Percentiles rank a stretch among this genome's conserved stretches.
Evolutionary conservation across 176 grass and related monocot species (phyloP).

Genomic region (Oryza meridionalis): DNA sequence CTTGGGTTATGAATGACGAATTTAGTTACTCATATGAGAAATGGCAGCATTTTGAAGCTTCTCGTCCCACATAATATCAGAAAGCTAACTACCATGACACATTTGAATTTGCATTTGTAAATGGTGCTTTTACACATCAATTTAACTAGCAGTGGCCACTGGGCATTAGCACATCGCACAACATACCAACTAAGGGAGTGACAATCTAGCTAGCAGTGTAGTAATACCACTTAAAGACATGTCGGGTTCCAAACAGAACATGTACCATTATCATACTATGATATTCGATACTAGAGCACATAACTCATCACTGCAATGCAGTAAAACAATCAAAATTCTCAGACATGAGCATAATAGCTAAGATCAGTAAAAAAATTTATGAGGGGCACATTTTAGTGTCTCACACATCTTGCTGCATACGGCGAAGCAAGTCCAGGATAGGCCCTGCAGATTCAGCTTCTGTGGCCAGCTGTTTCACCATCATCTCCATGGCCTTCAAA

Average conservation of each 20-base stretch:
- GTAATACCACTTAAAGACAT: background rate
- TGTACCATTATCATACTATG: background rate
- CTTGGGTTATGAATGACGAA: background rate
- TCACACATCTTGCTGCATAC: conserved; percentile 53
- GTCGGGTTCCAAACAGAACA: background rate
- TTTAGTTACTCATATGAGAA: background rate
- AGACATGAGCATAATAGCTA: background rate
- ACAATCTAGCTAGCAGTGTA: background rate
- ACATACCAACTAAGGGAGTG: background rate
- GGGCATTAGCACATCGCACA: background rate
- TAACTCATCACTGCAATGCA: conserved; percentile 17
- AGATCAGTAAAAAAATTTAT: conserved; percentile 10
- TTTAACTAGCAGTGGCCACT: background rate
- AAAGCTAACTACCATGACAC: background rate
- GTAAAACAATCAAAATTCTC: conserved; percentile 30
- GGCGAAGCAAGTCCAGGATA: conserved; percentile 50
- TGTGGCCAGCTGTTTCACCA: conserved; percentile 42
- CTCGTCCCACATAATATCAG: background rate
- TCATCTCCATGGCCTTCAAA: conserved; percentile 38
- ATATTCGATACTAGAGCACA: background rate
- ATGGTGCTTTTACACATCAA: background rate
- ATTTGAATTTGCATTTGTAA: conserved; percentile 3
- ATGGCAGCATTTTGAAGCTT: background rate
- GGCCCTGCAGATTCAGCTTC: conserved; percentile 58
- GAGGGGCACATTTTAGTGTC: background rate